A percentile compares a stretch with the other conserved stretches of the same genome.
These are phyloP conservation scores for Saksenaea oblongispora DNA, from an alignment of 371 early-diverging fungal genomes.

Conservation along the genomic window DNA sequence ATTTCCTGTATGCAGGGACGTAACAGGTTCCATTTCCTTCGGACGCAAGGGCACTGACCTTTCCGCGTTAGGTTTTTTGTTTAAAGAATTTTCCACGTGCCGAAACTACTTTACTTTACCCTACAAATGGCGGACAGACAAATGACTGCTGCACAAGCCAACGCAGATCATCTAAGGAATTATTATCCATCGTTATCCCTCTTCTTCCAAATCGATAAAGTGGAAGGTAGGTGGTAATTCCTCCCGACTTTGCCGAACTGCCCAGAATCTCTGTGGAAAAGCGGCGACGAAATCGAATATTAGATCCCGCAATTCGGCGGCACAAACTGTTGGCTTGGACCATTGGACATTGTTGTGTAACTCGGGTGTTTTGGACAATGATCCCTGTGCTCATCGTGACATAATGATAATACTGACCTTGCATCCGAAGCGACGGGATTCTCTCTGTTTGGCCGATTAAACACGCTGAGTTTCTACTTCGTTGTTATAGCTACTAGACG, in stretches of 20 bases:
- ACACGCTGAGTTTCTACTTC: neutral
- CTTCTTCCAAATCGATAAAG: neutral
- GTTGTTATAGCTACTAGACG: neutral
- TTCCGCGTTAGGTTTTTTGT: neutral
- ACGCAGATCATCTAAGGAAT: neutral
- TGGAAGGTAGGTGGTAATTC: neutral
- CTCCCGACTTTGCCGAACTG: neutral
- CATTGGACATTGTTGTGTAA: neutral
- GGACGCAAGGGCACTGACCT: neutral
- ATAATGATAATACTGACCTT: neutral
- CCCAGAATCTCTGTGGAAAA: neutral
- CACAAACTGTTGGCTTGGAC: neutral
- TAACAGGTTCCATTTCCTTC: neutral
- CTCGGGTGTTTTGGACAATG: neutral
- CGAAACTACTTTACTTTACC: neutral
- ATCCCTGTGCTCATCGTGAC: neutral
- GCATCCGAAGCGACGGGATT: neutral
- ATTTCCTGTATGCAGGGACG: neutral
- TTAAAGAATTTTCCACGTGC: neutral
- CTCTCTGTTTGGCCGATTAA: neutral
- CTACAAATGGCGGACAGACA: neutral
- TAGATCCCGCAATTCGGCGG: conserved; percentile 5
- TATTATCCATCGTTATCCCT: neutral
- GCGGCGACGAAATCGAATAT: neutral
- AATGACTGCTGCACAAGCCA: neutral